A percentile compares a stretch with the other conserved stretches of the same genome.
phyloP scores from a whole-genome alignment of 257 asterid species.

The Dorcoceras hygrometricum region DNA sequence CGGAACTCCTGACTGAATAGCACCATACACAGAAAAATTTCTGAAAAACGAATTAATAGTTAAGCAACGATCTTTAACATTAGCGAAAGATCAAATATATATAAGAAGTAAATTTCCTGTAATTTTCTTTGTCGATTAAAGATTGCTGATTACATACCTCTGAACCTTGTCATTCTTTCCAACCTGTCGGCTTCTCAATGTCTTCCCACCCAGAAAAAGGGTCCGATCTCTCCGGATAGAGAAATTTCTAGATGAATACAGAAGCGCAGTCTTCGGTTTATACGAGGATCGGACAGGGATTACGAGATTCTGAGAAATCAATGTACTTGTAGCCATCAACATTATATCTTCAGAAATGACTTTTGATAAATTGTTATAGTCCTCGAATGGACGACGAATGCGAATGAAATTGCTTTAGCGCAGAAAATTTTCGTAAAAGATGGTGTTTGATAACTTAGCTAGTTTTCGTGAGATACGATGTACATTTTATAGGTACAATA shows the following conservation, averaged over 20 bases:
- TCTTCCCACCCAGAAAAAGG: conserved; percentile 4
- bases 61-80: conserved; percentile 3
- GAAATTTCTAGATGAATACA: conserved; percentile 16
- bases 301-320: conserved; percentile 1
- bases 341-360: conserved; percentile 6
- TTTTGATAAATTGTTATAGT: background rate
- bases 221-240: conserved; percentile 7
- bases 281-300: conserved; percentile 6
- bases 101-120: background rate
- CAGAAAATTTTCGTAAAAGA: no score
- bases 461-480: conserved; percentile 1
- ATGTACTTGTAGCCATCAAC: conserved; percentile 28
- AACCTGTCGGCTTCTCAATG: background rate
- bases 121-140: no score
- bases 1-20: conserved; percentile 30
- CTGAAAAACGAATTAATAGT: conserved; percentile 20
- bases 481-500: conserved; percentile 23
- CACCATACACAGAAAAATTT: conserved; percentile 26
- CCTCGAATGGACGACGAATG: background rate
- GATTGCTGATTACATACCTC: conserved; percentile 22
- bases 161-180: conserved; percentile 4
- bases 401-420: no score
- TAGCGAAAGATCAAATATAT: background rate
- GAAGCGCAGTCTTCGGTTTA: conserved; percentile 11
- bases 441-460: no score